These are phyloP conservation scores for Ophiosphaerella narmari DNA, from an alignment of 2,329 filamentous ascomycete species.

Conservation along the genomic window DNA sequence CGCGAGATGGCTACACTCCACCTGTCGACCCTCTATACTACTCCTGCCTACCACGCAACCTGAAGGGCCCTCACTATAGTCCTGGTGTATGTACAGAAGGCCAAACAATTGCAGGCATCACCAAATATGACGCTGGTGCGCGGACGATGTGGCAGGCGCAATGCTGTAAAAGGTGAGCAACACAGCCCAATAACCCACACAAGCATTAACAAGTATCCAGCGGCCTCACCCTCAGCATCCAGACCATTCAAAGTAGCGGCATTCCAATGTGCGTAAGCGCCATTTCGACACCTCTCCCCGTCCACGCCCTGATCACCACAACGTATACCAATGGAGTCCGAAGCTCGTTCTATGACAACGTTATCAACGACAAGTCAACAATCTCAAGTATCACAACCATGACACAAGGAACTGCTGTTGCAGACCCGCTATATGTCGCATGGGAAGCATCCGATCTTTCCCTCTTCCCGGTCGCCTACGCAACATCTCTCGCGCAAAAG, in stretches of 20 bases:
- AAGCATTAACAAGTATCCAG: background rate
- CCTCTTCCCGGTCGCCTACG: conserved; percentile 4
- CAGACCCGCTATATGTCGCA: conserved; percentile 8
- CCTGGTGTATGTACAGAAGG: conserved; percentile 5
- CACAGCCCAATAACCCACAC: background rate
- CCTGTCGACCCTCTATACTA: conserved; percentile 4
- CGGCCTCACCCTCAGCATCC: background rate
- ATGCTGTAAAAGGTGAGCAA: conserved; percentile 5
- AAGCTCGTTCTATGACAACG: conserved; percentile 3
- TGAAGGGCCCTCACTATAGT: conserved; percentile 6
- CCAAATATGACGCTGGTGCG: conserved; percentile 2
- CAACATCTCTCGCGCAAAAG: conserved; percentile 4
- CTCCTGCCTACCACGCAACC: conserved; percentile 1
- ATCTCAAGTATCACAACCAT: conserved; percentile 4
- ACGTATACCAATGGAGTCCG: background rate
- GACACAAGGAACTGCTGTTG: conserved; percentile 2
- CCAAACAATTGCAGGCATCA: conserved; percentile 8
- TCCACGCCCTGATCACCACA: conserved; percentile 4
- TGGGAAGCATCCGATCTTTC: conserved; percentile 4
- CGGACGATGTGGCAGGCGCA: conserved; percentile 7
- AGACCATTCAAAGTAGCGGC: background rate
- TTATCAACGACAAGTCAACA: conserved; percentile 4
- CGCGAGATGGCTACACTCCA: conserved; percentile 3
- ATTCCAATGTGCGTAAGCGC: conserved; percentile 2
- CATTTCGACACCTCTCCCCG: conserved; percentile 1